Evolutionary conservation across 495 filamentous ascomycete genomes (phyloP).

Genomic region (Cercophora samala): DNA sequence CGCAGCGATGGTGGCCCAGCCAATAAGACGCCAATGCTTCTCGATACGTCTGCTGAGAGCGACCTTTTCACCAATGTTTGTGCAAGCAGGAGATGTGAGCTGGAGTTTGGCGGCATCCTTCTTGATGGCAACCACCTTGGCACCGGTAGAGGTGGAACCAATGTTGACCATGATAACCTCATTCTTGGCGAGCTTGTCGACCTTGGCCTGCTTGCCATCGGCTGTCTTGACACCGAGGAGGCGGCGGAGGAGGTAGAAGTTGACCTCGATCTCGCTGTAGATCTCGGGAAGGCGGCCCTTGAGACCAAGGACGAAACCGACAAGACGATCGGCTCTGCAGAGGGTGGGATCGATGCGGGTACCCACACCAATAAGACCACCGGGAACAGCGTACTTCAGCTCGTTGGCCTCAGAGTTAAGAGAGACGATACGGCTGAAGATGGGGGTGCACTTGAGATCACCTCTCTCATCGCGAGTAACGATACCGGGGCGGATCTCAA

Average conservation of each 20-base stretch:
- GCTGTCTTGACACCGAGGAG: conserved; percentile 95
- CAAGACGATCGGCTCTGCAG: conserved; percentile 96
- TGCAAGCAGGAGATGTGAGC: conserved; percentile 87
- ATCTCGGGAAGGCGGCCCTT: conserved; percentile 88
- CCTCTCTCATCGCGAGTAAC: conserved; percentile 91
- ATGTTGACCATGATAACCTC: conserved; percentile 99
- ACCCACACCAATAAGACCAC: conserved; percentile 95
- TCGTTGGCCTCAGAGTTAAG: conserved; percentile 98
- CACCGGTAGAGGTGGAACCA: conserved; percentile 90
- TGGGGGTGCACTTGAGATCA: conserved; percentile 90
- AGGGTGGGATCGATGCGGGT: conserved; percentile 95
- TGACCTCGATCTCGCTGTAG: conserved; percentile 96
- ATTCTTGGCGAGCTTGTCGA: conserved; percentile 94
- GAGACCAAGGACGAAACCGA: conserved; percentile 95
- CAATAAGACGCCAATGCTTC: conserved; percentile 98
- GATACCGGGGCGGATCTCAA: conserved; percentile 95
- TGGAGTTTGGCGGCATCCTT: conserved; percentile 84
- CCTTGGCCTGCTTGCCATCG: conserved; percentile 98
- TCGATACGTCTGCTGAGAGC: conserved; percentile 93
- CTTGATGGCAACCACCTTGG: conserved; percentile 93
- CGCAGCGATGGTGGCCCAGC: conserved; percentile 86
- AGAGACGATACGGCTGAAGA: conserved; percentile 90
- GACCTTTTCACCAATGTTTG: conserved; percentile 94
- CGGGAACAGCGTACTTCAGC: conserved; percentile 94
- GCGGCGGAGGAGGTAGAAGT: conserved; percentile 94